phyloP scores from a whole-genome alignment of 108 stramenopile species.

The Ochromonas danica region DNA sequence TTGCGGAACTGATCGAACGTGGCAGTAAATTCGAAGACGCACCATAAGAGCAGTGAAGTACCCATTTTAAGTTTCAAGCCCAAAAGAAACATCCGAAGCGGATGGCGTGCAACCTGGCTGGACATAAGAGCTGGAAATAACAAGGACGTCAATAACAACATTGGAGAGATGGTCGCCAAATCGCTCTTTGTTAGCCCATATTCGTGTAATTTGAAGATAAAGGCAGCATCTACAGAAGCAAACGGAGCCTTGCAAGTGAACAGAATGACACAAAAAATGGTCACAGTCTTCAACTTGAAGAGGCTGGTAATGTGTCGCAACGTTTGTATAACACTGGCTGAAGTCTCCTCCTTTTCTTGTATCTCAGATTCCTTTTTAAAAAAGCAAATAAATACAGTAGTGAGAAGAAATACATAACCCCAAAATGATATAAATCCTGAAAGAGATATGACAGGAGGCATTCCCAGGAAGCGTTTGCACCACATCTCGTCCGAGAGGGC shows the following conservation, averaged over 20 bases:
- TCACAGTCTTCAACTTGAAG: constrained; percentile 79
- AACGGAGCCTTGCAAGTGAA: constrained; percentile 64
- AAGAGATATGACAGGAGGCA: constrained; percentile 64
- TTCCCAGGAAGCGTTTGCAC: constrained; percentile 65
- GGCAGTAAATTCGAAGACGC: not conserved
- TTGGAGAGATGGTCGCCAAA: constrained; percentile 20
- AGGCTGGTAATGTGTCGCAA: constrained; percentile 75
- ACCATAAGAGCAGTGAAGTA: not conserved
- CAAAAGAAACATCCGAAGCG: not conserved
- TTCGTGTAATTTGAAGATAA: constrained; percentile 57
- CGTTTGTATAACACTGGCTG: not conserved
- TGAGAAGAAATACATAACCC: constrained; percentile 83
- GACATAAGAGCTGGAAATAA: not conserved
- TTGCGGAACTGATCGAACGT: constrained; percentile 19
- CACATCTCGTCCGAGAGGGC: constrained; percentile 87
- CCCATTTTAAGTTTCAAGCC: not conserved
- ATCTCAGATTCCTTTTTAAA: constrained; percentile 75
- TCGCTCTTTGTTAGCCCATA: constrained; percentile 57
- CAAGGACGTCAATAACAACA: not conserved
- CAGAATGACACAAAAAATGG: constrained; percentile 72
- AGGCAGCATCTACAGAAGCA: constrained; percentile 57
- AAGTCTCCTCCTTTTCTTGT: constrained; percentile 21
- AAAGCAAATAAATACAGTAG: constrained; percentile 79
- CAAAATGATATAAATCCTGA: constrained; percentile 83
- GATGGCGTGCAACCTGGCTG: not conserved